phyloP scores from a whole-genome alignment of 2,329 filamentous ascomycete genomes.

The Rhinocladiella mackenziei region DNA sequence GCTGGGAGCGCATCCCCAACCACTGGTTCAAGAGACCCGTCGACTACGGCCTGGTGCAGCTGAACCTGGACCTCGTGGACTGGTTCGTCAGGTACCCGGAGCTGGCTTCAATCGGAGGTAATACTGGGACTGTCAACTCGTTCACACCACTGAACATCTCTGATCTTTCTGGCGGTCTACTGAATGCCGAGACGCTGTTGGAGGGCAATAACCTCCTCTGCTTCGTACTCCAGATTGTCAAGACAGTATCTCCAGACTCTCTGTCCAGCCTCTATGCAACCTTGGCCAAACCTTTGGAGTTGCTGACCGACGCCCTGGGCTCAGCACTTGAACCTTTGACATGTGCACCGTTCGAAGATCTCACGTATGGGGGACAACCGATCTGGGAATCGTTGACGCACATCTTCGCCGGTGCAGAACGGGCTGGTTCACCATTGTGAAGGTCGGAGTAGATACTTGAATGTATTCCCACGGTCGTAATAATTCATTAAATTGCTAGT shows the following conservation, averaged over 20 bases:
- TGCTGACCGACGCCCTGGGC: slow-evolving; percentile 33
- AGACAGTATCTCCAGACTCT: slow-evolving; percentile 34
- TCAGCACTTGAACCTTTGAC: slow-evolving; percentile 32
- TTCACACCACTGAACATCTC: slow-evolving; percentile 47
- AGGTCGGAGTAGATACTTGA: not conserved
- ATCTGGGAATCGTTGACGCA: slow-evolving; percentile 33
- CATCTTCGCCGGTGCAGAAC: slow-evolving; percentile 31
- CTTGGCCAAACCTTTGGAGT: slow-evolving; percentile 31
- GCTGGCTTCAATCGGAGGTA: slow-evolving; percentile 49
- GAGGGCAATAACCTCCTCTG: slow-evolving; percentile 42
- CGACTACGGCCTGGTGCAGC: slow-evolving; percentile 47
- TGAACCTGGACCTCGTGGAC: slow-evolving; percentile 41
- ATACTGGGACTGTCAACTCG: slow-evolving; percentile 49
- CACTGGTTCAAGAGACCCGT: slow-evolving; percentile 49
- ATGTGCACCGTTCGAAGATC: slow-evolving; percentile 35
- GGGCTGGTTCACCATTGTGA: slow-evolving; percentile 13
- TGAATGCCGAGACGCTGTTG: slow-evolving; percentile 35
- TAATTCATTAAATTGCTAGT: too few species aligned
- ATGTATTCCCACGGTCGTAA: too few species aligned
- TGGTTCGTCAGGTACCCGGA: slow-evolving; percentile 42
- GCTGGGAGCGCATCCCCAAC: slow-evolving; percentile 51
- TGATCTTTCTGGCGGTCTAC: slow-evolving; percentile 43
- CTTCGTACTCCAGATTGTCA: slow-evolving; percentile 37
- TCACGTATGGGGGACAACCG: slow-evolving; percentile 33
- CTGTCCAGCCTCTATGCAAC: slow-evolving; percentile 33